Conservation (phyloP, 441 rosid genomes). For the Metrosideros polymorpha region DNA sequence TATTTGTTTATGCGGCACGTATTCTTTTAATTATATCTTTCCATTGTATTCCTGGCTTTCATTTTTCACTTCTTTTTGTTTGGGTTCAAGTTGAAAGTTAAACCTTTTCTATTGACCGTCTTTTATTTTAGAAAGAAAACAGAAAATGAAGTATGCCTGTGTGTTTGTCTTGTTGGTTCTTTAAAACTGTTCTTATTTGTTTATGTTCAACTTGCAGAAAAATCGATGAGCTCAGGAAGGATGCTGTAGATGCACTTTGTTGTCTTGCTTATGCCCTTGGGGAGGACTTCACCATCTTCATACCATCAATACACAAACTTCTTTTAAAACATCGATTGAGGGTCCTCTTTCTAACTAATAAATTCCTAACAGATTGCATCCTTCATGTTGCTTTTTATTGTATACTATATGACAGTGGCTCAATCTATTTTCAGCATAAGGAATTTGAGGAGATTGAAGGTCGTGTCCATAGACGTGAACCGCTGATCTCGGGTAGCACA, state of each 20-base stretch:
- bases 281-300: constrained; percentile 93
- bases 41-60: not conserved
- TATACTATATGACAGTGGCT: not conserved
- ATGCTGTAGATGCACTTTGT: constrained; percentile 97
- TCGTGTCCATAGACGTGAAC: constrained; percentile 74
- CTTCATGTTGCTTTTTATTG: constrained; percentile 1
- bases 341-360: constrained; percentile 27
- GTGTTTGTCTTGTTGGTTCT: not conserved
- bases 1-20: not conserved
- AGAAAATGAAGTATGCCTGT: not conserved
- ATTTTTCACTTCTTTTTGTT: not conserved
- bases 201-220: constrained; percentile 40
- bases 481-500: constrained; percentile 70
- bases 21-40: not conserved
- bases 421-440: constrained; percentile 61
- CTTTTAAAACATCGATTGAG: constrained; percentile 63
- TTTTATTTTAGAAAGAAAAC: not conserved
- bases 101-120: not conserved
- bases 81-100: not conserved
- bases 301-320: constrained; percentile 92
- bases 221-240: constrained; percentile 85
- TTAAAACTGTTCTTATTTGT: not conserved
- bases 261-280: constrained; percentile 99
- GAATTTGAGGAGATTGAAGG: constrained; percentile 97
- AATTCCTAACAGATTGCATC: not conserved